These are phyloP conservation scores for Sporisorium graminicola DNA, from an alignment of 1,284 basidiomycete species.

Conservation along the genomic window DNA sequence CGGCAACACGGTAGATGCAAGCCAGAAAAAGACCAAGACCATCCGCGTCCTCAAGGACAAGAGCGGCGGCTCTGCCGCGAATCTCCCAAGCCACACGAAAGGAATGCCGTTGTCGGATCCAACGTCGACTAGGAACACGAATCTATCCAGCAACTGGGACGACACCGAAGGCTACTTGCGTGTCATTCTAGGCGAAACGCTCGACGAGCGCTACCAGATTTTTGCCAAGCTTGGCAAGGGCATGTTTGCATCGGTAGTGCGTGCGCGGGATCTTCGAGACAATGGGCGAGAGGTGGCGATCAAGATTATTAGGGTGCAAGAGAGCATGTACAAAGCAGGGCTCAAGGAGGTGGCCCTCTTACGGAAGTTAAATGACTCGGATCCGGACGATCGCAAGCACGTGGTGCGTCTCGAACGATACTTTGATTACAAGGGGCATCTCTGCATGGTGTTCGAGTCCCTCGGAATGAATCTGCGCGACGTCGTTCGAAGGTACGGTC, in stretches of 20 bases:
- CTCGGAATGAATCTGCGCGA: conserved; percentile 96
- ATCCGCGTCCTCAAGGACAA: conserved; percentile 51
- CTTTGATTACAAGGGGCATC: conserved; percentile 95
- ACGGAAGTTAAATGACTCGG: conserved; percentile 84
- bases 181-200: conserved; percentile 87
- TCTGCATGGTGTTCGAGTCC: conserved; percentile 96
- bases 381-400: conserved; percentile 97
- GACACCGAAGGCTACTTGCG: conserved; percentile 96
- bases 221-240: conserved; percentile 94
- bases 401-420: conserved; percentile 89
- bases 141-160: conserved; percentile 73
- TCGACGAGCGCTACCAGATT: conserved; percentile 95
- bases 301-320: conserved; percentile 95
- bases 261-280: conserved; percentile 77
- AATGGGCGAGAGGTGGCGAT: conserved; percentile 84
- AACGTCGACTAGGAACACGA: conserved; percentile 22
- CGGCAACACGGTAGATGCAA: not conserved
- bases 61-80: conserved; percentile 4
- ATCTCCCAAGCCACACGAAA: not conserved
- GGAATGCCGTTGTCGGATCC: conserved; percentile 1
- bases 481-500: conserved; percentile 98
- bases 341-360: conserved; percentile 91
- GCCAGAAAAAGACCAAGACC: conserved; percentile 53
- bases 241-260: conserved; percentile 97
- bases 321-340: conserved; percentile 97